Base-by-base conservation (phyloP, 306 rosid genomes). In the Pyrus betulifolia region DNA sequence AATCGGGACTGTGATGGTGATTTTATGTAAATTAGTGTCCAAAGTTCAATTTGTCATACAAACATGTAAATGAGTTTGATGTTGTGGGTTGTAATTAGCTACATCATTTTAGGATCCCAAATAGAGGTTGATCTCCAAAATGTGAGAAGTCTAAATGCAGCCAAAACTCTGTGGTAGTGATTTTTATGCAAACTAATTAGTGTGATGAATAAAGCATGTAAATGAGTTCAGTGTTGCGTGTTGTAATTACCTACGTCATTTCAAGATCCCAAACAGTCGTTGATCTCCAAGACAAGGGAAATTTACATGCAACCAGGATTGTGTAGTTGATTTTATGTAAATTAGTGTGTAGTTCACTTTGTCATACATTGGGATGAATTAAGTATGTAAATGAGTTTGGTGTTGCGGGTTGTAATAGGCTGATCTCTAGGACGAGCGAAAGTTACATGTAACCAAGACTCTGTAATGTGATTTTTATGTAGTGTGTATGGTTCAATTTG, bases 341-440 rank as follows among this genome's bases (percentile, higher is more conserved):
- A 44, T 58, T 61, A 61, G 45, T 3, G 70, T 27, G 58, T 11
- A 15, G 40, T 40, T 58, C 5, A 40, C 23, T 44, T 61, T 72
- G 67, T 46, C 19, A 6, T 42, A 8, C 28, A 18, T 38, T 35
- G 4, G 52, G 2, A 11, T 44, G 38, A 57, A 72, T 9, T 59
- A 42, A 64, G 79, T 73, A 76, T 73, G 73, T 35, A 75, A n/a
- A 74, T 45, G 52, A 63, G 51, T 6, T 63, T 22, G 72, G 70
- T 11, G 65, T 64, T 51, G 64, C 33, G 3, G 59, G 71, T 62
- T 74, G 33, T 30, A 59, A 59, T 33, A 49, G 55, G 15, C 15
- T 9, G 55, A 40, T 68, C 35, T 68, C 55, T 3, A 44, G 11
- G 44, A 40, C 11, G 11, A 49, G 1, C 2, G 55, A 51, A 15